Evolutionary conservation across 2,329 filamentous ascomycete species (phyloP), one percentile per base, ranked within the genome.

Genomic region (Cladophialophora carrionii): DNA sequence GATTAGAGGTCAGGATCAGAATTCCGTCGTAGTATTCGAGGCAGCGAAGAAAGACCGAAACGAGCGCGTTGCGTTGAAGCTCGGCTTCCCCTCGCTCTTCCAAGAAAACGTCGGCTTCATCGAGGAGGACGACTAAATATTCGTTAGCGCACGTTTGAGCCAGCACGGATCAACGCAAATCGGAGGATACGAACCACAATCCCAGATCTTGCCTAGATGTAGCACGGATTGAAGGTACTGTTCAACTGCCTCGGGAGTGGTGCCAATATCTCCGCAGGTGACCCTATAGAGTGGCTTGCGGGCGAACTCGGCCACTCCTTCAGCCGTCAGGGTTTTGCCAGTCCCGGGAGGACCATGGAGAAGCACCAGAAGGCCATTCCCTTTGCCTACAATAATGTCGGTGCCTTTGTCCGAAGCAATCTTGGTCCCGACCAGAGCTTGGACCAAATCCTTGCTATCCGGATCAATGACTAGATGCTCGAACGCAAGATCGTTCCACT

Each of bases 1-100:
- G 87, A 68, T 83, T 83, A 4, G 77, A 79, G 4, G 79, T 81
- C 12, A 81, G 72, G 64, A 83, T 79, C 41, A 82, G 73, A 55
- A 81, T 79, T 7, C 79, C 80, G 65, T 79, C 71, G 68, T 76
- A 75, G 65, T 74, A 76, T 64, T 76, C 73, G 12, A 80, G 70
- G 14, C 74, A 71, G 17, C 74, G 73, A 10, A 78, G 68, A 71
- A 80, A 78, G 22, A 76, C 65, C 24, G 63, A 72, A 1, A 74
- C 73, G 3, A 74, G 60, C 2, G 63, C 65, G 58, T 75, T 74
- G 10, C 73, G 59, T n/a, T 63, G 17, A 0, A 74, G 14, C 34
- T 74, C 71, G 5, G 53, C 41, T 8, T 59, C 54, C 2, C 24
- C 63, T 12, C 73, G 65, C 61, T 72, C 34, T 57, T 68, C 66